phyloP scores from a whole-genome alignment of 352 stramenopile genomes.

The Peronospora belbahrii region DNA sequence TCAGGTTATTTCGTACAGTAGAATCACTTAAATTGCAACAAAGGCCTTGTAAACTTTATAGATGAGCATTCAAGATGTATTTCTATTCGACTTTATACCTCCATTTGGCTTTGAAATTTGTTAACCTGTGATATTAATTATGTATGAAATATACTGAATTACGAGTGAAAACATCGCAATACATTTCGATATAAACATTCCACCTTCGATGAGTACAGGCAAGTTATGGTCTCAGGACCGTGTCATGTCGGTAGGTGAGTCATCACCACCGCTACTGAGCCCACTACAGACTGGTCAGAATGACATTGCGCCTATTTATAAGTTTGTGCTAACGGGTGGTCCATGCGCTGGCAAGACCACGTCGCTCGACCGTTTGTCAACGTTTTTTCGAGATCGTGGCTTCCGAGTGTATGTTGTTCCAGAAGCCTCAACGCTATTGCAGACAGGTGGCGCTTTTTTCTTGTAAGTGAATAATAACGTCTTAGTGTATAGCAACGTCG shows the following conservation, averaged over 20 bases:
- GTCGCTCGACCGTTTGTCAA: slow-evolving; percentile 87
- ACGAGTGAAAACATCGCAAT: too few relatives aligned
- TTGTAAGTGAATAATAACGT: slow-evolving; percentile 37
- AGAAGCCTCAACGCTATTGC: slow-evolving; percentile 93
- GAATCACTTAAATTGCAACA: too few relatives aligned
- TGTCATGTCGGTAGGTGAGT: slow-evolving; percentile 25
- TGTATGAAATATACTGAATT: too few relatives aligned
- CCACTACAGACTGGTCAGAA: slow-evolving; percentile 56
- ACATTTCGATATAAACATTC: too few relatives aligned
- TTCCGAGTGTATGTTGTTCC: slow-evolving; percentile 94
- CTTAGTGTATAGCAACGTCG: not conserved
- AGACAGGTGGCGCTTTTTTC: slow-evolving; percentile 89
- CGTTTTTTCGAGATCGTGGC: slow-evolving; percentile 86
- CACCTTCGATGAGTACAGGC: slow-evolving; percentile 33
- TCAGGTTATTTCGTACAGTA: too few relatives aligned
- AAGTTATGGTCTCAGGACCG: slow-evolving; percentile 55
- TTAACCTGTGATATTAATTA: too few relatives aligned
- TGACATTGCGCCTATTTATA: slow-evolving; percentile 82
- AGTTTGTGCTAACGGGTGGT: slow-evolving; percentile 91
- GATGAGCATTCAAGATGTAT: too few relatives aligned
- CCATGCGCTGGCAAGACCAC: slow-evolving; percentile 95
- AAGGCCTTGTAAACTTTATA: too few relatives aligned
- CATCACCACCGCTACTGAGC: slow-evolving; percentile 52
- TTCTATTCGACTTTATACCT: too few relatives aligned
- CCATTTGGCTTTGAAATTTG: too few relatives aligned